phyloP scores from a whole-genome alignment of 1,284 basidiomycete genomes.

The Malassezia sp. region DNA sequence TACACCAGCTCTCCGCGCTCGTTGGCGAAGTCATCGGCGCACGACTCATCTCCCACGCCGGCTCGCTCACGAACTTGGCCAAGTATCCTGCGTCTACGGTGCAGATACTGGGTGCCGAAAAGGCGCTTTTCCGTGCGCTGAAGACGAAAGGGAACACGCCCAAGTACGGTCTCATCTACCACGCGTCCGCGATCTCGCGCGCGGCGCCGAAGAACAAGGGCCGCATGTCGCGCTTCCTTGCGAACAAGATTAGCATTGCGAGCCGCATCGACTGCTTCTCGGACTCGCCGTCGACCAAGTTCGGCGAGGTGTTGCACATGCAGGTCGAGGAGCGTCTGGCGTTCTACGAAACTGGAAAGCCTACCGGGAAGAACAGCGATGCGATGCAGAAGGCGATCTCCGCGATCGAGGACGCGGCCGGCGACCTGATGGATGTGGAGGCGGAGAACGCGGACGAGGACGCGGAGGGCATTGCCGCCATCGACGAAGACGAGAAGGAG shows the following conservation, averaged over 20 bases:
- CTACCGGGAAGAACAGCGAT: conserved; percentile 42
- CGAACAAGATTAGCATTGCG: conserved; percentile 98
- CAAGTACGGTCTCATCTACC: conserved; percentile 58
- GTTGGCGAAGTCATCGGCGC: conserved; percentile 92
- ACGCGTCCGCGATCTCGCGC: conserved; percentile 69
- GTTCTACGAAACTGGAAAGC: conserved; percentile 65
- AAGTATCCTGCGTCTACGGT: conserved; percentile 98
- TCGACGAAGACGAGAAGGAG: conserved; percentile 52
- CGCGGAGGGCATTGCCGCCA: conserved; percentile 53
- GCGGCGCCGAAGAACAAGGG: conserved; percentile 94
- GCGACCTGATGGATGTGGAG: conserved; percentile 60
- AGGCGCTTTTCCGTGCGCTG: conserved; percentile 89
- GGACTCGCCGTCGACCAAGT: conserved; percentile 73
- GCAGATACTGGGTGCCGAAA: conserved; percentile 95
- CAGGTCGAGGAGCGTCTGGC: conserved; percentile 92
- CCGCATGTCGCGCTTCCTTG: conserved; percentile 63
- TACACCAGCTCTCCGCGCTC: conserved; percentile 70
- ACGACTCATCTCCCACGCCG: conserved; percentile 90
- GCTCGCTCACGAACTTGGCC: conserved; percentile 87
- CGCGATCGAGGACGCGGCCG: conserved; percentile 61
- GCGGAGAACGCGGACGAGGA: conserved; percentile 54
- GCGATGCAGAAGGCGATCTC: conserved; percentile 72
- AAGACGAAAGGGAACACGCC: conserved; percentile 99
- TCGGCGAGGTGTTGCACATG: conserved; percentile 79
- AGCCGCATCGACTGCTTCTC: conserved; percentile 94